Conservation (phyloP, 768 basidiomycete species). For the Collybia sp. region DNA sequence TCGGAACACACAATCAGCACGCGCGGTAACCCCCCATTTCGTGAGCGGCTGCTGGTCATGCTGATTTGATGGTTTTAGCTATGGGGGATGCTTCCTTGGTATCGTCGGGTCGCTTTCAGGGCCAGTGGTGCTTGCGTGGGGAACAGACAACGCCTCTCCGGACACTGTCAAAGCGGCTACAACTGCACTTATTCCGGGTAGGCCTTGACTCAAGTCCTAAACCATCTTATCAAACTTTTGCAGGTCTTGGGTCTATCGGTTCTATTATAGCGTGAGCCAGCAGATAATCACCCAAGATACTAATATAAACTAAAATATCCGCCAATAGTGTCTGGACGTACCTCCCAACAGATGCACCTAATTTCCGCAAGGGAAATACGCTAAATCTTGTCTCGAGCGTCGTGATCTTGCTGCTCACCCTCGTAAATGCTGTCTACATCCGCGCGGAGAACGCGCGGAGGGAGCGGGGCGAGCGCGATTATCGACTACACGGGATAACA, state of each 20-base stretch:
- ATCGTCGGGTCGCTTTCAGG: constrained; percentile 33
- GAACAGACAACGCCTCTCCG: constrained; percentile 43
- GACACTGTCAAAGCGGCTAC: constrained; percentile 43
- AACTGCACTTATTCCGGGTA: constrained; percentile 38
- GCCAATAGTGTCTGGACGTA: constrained; percentile 40
- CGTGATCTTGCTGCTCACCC: constrained; percentile 23
- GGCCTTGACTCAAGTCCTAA: background rate
- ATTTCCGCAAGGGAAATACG: constrained; percentile 42
- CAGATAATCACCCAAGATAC: background rate
- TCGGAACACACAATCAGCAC: constrained; percentile 34
- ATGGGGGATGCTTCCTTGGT: constrained; percentile 42
- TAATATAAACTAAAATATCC: background rate
- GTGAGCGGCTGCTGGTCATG: background rate
- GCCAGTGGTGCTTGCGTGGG: constrained; percentile 38
- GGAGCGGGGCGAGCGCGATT: constrained; percentile 34
- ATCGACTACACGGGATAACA: constrained; percentile 33
- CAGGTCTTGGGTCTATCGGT: constrained; percentile 40
- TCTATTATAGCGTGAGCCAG: constrained; percentile 37
- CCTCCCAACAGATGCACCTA: constrained; percentile 37
- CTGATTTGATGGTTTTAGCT: constrained; percentile 20
- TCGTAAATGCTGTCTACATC: constrained; percentile 29
- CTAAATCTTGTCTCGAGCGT: constrained; percentile 36
- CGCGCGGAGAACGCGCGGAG: constrained; percentile 38
- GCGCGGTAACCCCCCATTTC: constrained; percentile 19
- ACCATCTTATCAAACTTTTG: background rate